Evolutionary conservation across 1,139 yeast genomes (phyloP).

Genomic region (Petasospora fabianii): DNA sequence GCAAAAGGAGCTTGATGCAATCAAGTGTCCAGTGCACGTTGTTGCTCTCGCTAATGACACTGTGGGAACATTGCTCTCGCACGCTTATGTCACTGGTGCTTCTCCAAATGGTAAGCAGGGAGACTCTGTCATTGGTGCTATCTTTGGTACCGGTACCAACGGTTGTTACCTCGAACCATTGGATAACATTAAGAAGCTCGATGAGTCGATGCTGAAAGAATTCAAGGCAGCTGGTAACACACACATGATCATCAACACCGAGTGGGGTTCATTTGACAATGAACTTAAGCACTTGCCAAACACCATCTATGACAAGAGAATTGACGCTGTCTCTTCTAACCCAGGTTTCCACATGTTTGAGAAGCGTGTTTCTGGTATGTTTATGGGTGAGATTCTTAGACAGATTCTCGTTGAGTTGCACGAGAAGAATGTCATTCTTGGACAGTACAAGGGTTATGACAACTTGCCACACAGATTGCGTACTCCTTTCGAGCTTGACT

Average conservation of each 20-base stretch:
- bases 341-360: constrained; percentile 87
- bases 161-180: constrained; percentile 85
- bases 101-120: constrained; percentile 56
- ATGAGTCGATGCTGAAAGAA: constrained; percentile 38
- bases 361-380: constrained; percentile 92
- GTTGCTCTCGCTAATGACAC: constrained; percentile 94
- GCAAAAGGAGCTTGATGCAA: constrained; percentile 61
- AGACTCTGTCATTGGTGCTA: constrained; percentile 78
- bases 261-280: constrained; percentile 97
- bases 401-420: constrained; percentile 67
- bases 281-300: constrained; percentile 65
- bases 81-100: constrained; percentile 63
- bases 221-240: constrained; percentile 44
- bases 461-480: constrained; percentile 62
- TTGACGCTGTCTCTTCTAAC: constrained; percentile 76
- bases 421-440: constrained; percentile 51
- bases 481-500: constrained; percentile 72
- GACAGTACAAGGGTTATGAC: constrained; percentile 49
- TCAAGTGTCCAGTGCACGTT: constrained; percentile 62
- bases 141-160: constrained; percentile 95
- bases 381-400: constrained; percentile 83
- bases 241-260: constrained; percentile 90
- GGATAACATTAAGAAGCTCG: constrained; percentile 66
- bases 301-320: constrained; percentile 66
- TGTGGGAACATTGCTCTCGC: constrained; percentile 84